Evolutionary conservation across 2,329 filamentous ascomycete species (phyloP).

Genomic region (Mycosphaerelloides madeirae): DNA sequence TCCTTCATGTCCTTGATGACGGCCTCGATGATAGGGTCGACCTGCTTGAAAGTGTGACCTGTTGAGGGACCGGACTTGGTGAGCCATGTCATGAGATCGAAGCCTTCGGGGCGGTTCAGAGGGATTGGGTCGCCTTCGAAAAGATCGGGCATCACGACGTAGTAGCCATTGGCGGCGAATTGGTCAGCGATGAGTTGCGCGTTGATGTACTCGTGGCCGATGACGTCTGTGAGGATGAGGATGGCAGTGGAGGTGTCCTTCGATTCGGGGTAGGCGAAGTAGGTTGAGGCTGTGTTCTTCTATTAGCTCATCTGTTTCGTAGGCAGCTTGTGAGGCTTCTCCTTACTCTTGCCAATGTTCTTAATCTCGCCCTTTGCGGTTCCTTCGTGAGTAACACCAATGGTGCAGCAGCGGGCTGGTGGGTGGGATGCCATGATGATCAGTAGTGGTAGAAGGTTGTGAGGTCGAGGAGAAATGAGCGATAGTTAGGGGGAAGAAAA

Average conservation of each 20-base stretch:
- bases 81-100: conserved; percentile 50
- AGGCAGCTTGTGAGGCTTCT: not conserved
- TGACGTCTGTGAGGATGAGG: conserved; percentile 55
- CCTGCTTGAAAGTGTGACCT: conserved; percentile 38
- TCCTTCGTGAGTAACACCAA: conserved; percentile 37
- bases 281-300: conserved; percentile 46
- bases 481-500: not conserved
- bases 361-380: conserved; percentile 31
- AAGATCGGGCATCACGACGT: conserved; percentile 63
- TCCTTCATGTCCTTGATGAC: conserved; percentile 45
- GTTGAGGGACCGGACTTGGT: conserved; percentile 27
- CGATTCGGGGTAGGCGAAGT: conserved; percentile 51
- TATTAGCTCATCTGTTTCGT: conserved; percentile 7
- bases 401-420: conserved; percentile 35
- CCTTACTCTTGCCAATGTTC: conserved; percentile 31
- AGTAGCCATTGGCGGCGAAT: conserved; percentile 68
- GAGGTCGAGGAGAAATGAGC: not conserved
- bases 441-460: not conserved
- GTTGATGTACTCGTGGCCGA: conserved; percentile 53
- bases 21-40: conserved; percentile 52
- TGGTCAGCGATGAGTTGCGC: conserved; percentile 64
- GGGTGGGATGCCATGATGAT: conserved; percentile 33
- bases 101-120: conserved; percentile 49
- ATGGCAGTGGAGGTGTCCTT: conserved; percentile 53
- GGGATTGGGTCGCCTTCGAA: conserved; percentile 62